Base-by-base conservation (phyloP, 352 stramenopile genomes). In the Phytophthora uliginosa region DNA sequence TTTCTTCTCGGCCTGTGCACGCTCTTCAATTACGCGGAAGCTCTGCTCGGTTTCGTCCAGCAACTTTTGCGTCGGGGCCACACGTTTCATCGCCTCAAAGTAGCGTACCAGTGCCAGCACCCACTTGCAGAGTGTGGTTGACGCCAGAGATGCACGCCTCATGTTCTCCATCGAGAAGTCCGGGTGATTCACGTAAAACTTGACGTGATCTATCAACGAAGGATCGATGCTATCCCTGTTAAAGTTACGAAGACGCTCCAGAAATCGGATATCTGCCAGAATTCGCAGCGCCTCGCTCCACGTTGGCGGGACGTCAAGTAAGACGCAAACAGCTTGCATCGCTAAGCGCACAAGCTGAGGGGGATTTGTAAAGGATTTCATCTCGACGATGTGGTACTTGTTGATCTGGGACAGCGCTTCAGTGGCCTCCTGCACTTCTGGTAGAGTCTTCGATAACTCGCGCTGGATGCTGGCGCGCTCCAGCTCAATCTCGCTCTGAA, bases 121-220 rank as follows among this genome's bases (percentile, higher is more conserved):
- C 86, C 86, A 94, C 54, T 91, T 90, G 52, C 80, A 92, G 10
- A 94, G 62, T 20, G 86, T 92, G 45, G 86, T 92, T 0, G 85
- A 89, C 12, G 86, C 86, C 28, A 92, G 63, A 2, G 86, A 94
- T 1, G 86, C 85, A 17, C 83, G 76, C 47, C 90, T 86, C 84
- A 94, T 92, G 52, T 90, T 88, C n/a, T 92, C 80, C 76, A 92
- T 88, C 4, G 83, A 92, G 48, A 94, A 94, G 36, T 92, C 85
- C 0, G 86, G 86, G 40, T 94, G 86, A 51, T 90, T 86, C 26
- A 88, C 67, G 67, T 89, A 89, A 50, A 90, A 74, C 58, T 84
- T 81, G 28, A 87, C 82, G 20, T 82, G 71, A 20, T 88, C 82
- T 52, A 92, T 85, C 7, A 86, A 31, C 2, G 67, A 69, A 3